A percentile compares a stretch with the other conserved stretches of the same genome.
phyloP scores from a whole-genome alignment of 176 grass and related monocot genomes.

The Lolium perenne region DNA sequence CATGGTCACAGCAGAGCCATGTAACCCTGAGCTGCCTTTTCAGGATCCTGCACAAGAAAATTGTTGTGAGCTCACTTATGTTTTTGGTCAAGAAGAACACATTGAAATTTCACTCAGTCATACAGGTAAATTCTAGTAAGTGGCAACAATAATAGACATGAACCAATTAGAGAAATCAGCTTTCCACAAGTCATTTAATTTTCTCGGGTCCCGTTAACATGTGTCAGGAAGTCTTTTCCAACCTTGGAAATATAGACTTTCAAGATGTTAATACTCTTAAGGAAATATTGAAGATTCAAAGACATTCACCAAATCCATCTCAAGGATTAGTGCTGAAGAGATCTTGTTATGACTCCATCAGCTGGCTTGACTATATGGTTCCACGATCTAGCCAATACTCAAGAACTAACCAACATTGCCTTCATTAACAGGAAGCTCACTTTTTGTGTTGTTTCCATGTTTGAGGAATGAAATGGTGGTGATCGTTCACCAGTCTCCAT shows the following conservation, averaged over 20 bases:
- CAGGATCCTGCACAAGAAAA: slow-evolving; percentile 39
- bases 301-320: neutral
- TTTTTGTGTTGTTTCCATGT: slow-evolving; percentile 29
- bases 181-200: neutral
- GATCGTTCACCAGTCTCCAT: slow-evolving; percentile 15
- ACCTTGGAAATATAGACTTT: neutral
- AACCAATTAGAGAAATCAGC: neutral
- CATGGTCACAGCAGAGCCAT: slow-evolving; percentile 33
- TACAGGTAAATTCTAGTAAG: neutral
- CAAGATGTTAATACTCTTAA: neutral
- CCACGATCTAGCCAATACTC: neutral
- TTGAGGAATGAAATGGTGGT: slow-evolving; percentile 24
- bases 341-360: slow-evolving; percentile 5
- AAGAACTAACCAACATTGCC: neutral
- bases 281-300: neutral
- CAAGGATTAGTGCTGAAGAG: neutral
- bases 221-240: neutral
- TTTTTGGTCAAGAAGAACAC: slow-evolving; percentile 2
- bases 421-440: slow-evolving; percentile 16
- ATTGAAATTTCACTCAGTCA: neutral
- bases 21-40: slow-evolving; percentile 4
- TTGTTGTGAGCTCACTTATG: slow-evolving; percentile 5
- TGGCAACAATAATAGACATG: neutral
- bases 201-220: slow-evolving; percentile 16
- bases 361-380: slow-evolving; percentile 9